Evolutionary conservation across 2,329 filamentous ascomycete species (phyloP), one percentile per base, ranked within the genome.

Genomic region (Myotisia sp.): DNA sequence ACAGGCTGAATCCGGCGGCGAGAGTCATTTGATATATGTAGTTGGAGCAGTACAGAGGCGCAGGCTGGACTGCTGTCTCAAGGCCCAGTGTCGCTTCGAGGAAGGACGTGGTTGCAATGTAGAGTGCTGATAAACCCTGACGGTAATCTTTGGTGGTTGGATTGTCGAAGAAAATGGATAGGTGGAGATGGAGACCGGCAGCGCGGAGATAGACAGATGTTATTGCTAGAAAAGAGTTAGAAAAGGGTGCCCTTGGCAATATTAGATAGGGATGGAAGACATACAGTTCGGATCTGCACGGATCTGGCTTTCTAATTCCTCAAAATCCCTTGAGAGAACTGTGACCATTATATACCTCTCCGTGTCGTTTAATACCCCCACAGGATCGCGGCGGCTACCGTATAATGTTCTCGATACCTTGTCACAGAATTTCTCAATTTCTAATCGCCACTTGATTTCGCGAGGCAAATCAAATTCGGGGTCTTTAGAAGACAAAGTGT

Each of bases 1-100:
- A 58, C 4, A 79, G 55, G 1, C 71, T 71, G 43, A 76, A 76
- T 2, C 70, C 72, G 10, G 68, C 72, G 3, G 73, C 74, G 18
- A 78, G 63, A 49, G 76, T 68, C 64, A 78, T 76, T 50, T 78
- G 74, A 48, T 76, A 71, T 37, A 79, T 65, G 47, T 78, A 77
- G 44, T 69, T 74, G 27, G 61, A 65, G 12, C 67, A 67, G 38
- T 74, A 67, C 38, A 62, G 61, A 7, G 73, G 53, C 21, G 66
- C 58, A 5, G 63, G 59, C 1, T 65, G 61, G 13, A 60, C 52
- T 13, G 55, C 54, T 6, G 54, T 59, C 41, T 59, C 60, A 14
- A 64, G 45, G 21, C 58, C 59, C 42, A 66, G 52, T 10, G 61
- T 59, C n/a, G 51, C 47, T 42, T 66, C 63, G 13, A 67, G 55